Conservation (phyloP, 2,329 filamentous ascomycete species). For the Claviceps humidiphila region DNA sequence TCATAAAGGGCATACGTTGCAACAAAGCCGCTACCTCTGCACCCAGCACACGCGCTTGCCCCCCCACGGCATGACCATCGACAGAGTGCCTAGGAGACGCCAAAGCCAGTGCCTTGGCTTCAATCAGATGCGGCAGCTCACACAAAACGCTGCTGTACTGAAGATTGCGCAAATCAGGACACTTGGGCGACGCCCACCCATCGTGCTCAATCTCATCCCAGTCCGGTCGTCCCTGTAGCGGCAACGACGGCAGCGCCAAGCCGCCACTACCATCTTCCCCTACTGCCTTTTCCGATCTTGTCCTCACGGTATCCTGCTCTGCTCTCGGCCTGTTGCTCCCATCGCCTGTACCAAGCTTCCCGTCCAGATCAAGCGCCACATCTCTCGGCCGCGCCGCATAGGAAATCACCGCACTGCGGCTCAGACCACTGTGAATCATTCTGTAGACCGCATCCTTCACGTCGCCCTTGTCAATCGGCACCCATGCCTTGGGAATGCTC, state of each 20-base stretch:
- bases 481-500: slow-evolving; percentile 74
- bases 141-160: slow-evolving; percentile 69
- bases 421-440: slow-evolving; percentile 60
- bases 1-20: slow-evolving; percentile 56
- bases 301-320: slow-evolving; percentile 18
- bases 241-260: slow-evolving; percentile 35
- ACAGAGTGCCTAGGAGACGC: slow-evolving; percentile 39
- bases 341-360: slow-evolving; percentile 6
- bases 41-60: slow-evolving; percentile 34
- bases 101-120: slow-evolving; percentile 83
- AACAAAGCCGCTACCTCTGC: slow-evolving; percentile 57
- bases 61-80: too few relatives aligned
- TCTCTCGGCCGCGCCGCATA: slow-evolving; percentile 41
- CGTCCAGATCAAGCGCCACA: slow-evolving; percentile 9
- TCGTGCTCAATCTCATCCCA: slow-evolving; percentile 81
- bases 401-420: slow-evolving; percentile 66
- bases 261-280: background rate
- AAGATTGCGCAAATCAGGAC: slow-evolving; percentile 62
- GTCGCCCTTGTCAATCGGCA: slow-evolving; percentile 77
- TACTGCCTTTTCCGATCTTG: slow-evolving; percentile 13
- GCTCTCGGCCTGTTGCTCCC: slow-evolving; percentile 9
- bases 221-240: slow-evolving; percentile 32
- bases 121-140: slow-evolving; percentile 80
- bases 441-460: slow-evolving; percentile 60
- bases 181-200: slow-evolving; percentile 77